These are phyloP conservation scores for Haematococcus lacustris DNA, from an alignment of 139 green algal genomes.

Conservation along the genomic window DNA sequence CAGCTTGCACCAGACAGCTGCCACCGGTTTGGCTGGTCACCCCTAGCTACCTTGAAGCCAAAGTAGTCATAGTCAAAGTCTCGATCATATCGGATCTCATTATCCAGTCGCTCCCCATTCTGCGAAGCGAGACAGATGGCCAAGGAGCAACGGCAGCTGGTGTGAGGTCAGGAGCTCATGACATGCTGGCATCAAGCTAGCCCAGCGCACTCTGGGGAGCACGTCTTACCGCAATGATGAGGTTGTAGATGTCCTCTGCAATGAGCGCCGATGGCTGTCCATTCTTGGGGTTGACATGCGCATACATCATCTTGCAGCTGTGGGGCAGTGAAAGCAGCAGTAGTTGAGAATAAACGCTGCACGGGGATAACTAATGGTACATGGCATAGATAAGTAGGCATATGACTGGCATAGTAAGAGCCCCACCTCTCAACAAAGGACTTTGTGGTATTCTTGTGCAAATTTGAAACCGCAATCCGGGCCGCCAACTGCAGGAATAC, in stretches of 20 bases:
- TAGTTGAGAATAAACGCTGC: no score
- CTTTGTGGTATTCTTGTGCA: slow-evolving; percentile 99
- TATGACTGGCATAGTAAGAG: no score
- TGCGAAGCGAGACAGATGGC: slow-evolving; percentile 28
- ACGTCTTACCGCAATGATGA: slow-evolving; percentile 71
- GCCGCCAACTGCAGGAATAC: slow-evolving; percentile 80
- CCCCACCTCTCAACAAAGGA: slow-evolving; percentile 81
- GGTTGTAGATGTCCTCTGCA: slow-evolving; percentile 81
- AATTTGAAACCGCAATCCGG: slow-evolving; percentile 96
- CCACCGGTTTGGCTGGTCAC: no score
- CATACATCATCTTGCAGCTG: slow-evolving; percentile 88
- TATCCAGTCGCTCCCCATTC: slow-evolving; percentile 84
- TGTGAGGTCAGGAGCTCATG: no score
- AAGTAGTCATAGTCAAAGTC: slow-evolving; percentile 99
- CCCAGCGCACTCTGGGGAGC: no score
- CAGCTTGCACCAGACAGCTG: no score
- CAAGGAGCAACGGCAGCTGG: no score
- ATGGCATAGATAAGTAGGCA: no score
- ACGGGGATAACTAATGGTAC: no score
- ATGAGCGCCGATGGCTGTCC: slow-evolving; percentile 76
- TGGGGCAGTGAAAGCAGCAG: neutral
- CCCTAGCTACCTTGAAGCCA: slow-evolving; percentile 97
- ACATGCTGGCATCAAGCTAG: no score
- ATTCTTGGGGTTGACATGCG: slow-evolving; percentile 88
- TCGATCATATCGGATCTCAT: slow-evolving; percentile 96